Evolutionary conservation across 2,329 filamentous ascomycete genomes (phyloP), one percentile per base, ranked within the genome.

Genomic region (Penicillium rolfsii): DNA sequence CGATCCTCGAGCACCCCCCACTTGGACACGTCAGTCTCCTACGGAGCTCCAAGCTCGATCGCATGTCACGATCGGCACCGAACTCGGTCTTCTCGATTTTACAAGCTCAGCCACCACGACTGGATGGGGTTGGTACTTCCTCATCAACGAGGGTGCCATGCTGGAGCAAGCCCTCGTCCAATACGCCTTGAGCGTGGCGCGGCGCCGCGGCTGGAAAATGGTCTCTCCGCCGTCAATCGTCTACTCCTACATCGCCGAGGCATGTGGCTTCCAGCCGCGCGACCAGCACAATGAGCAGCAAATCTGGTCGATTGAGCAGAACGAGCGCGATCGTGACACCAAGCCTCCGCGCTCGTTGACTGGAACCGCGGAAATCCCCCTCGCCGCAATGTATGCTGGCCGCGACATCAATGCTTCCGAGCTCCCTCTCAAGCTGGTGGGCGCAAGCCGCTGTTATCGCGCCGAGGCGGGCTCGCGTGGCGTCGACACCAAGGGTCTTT

Each of bases 91-190:
- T n/a, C 82, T 99, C 55, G 94, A 99, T 79, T 97, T 99, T 72
- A 83, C 89, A 5, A 88, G 85, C 61, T 92, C 93, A 5, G 89
- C 89, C 1, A 87, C 85, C n/a, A 89, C 91, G 1, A 91, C 89
- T 3, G 95, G 95, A 40, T 99, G 94, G 94, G 95, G 95, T 1
- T 99, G 93, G 91, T 99, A 99, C 80, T 98, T 93, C 77, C 86
- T 99, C 11, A 82, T 91, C n/a, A 91, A 94, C 73, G 93, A 96
- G 72, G 95, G 88, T 8, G 93, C 93, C 0, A 86, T 95, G 75
- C 85, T 99, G n/a, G 95, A 99, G 78, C 94, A 98, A 74, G 95
- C 95, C 0, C 84, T 99, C 3, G 81, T 98, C 12, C 89, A 94
- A 74, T 97, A 96, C 75, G 89, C 95, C 0, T 83, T 98, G 3